Evolutionary conservation across 768 basidiomycete genomes (phyloP).

Genomic region (Pulveroboletus sp.): DNA sequence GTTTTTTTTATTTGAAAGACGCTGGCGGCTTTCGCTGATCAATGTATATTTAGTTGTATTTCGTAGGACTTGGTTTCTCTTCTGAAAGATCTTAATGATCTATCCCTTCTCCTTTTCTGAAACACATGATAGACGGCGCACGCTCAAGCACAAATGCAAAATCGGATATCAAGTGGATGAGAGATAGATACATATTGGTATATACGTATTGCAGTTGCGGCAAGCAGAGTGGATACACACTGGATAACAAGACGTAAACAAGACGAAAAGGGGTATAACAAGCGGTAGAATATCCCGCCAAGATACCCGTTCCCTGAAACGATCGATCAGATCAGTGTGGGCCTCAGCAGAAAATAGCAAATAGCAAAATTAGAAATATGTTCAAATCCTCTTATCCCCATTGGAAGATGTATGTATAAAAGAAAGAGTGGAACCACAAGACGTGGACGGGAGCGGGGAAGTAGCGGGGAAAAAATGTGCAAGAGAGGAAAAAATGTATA

Average conservation of each 20-base stretch:
- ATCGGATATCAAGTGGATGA: conserved; percentile 18
- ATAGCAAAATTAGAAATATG: neutral
- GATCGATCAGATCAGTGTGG: conserved; percentile 3
- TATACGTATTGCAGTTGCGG: conserved; percentile 4
- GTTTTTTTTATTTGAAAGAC: neutral
- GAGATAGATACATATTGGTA: conserved; percentile 18
- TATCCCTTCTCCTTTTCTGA: too few species aligned
- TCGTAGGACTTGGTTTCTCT: neutral
- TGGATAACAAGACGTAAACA: conserved; percentile 6
- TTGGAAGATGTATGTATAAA: neutral
- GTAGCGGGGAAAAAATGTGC: neutral
- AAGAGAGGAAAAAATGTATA: neutral
- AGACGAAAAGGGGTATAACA: neutral
- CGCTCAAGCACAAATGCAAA: too few species aligned
- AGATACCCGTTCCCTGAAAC: neutral
- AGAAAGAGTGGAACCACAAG: too few species aligned
- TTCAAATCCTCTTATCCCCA: neutral
- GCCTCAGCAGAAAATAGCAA: neutral
- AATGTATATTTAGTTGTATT: neutral
- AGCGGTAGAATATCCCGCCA: conserved; percentile 1
- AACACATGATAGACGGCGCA: too few species aligned
- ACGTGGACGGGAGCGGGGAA: neutral
- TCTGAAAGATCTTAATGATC: too few species aligned
- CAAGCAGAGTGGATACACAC: conserved; percentile 20
- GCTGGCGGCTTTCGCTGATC: neutral